phyloP scores from a whole-genome alignment of 2,329 filamentous ascomycete species.

The Fusarium sp. region DNA sequence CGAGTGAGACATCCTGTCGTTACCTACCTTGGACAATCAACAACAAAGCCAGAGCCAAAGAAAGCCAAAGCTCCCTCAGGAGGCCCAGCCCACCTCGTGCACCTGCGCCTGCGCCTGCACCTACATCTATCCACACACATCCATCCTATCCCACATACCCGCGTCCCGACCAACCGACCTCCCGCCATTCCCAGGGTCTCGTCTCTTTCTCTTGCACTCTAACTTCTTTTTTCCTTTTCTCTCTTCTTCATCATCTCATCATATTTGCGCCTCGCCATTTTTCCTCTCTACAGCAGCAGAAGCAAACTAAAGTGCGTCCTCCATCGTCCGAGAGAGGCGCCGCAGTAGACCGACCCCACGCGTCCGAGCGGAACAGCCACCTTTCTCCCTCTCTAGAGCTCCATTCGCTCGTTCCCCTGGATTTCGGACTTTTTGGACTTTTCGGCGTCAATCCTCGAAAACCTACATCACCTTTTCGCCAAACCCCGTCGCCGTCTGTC shows the following conservation, averaged over 20 bases:
- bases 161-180: conserved; percentile 9
- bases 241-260: neutral
- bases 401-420: conserved; percentile 39
- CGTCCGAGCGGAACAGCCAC: conserved; percentile 42
- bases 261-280: neutral
- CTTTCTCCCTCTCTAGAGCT: conserved; percentile 30
- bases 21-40: conserved; percentile 24
- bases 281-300: conserved; percentile 1
- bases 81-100: conserved; percentile 10
- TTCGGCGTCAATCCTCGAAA: conserved; percentile 31
- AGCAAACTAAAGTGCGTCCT: neutral
- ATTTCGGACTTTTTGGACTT: conserved; percentile 35
- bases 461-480: conserved; percentile 22
- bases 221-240: neutral
- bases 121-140: neutral
- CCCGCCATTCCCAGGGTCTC: conserved; percentile 24
- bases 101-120: neutral
- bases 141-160: conserved; percentile 20
- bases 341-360: conserved; percentile 39
- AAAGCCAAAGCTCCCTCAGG: conserved; percentile 6
- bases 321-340: conserved; percentile 11
- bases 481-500: conserved; percentile 5
- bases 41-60: conserved; percentile 22
- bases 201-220: neutral
- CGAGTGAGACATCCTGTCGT: conserved; percentile 12